These are phyloP conservation scores for Petunia axillaris DNA, from an alignment of 257 asterid genomes.

Conservation along the genomic window DNA sequence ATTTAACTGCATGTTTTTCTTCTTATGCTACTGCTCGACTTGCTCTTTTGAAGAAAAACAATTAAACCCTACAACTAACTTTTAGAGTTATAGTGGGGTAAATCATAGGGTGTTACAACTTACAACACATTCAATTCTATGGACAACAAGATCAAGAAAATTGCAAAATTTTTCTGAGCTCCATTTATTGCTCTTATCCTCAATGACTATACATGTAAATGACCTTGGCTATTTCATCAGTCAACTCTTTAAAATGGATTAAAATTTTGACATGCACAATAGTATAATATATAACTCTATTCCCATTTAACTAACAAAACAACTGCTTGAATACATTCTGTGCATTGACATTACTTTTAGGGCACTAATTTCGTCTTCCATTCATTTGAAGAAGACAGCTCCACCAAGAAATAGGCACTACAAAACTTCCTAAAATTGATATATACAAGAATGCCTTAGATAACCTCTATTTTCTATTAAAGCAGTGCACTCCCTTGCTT, in stretches of 20 bases:
- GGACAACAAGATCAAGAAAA: conserved; percentile 12
- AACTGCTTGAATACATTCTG: conserved; percentile 2
- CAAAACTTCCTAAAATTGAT: not conserved
- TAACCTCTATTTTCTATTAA: not conserved
- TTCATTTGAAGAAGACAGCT: not conserved
- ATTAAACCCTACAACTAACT: too few relatives aligned
- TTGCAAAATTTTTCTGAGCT: not conserved
- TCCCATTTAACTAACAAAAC: not conserved
- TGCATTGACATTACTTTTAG: not conserved
- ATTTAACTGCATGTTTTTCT: too few relatives aligned
- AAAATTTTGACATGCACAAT: not conserved
- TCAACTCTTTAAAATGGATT: not conserved
- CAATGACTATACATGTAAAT: too few relatives aligned
- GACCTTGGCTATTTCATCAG: not conserved
- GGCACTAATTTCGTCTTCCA: not conserved
- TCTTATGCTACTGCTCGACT: too few relatives aligned
- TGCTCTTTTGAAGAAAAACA: too few relatives aligned
- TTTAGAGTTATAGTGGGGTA: not conserved
- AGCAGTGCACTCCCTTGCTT: not conserved
- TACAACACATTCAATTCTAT: not conserved
- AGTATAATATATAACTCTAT: not conserved
- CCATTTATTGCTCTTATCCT: not conserved
- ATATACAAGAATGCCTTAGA: not conserved
- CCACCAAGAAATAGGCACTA: not conserved
- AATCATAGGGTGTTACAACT: not conserved